Evolutionary conservation across 2,329 filamentous ascomycete species (phyloP), one percentile per base, ranked within the genome.

Genomic region (Sclerotinia minor): DNA sequence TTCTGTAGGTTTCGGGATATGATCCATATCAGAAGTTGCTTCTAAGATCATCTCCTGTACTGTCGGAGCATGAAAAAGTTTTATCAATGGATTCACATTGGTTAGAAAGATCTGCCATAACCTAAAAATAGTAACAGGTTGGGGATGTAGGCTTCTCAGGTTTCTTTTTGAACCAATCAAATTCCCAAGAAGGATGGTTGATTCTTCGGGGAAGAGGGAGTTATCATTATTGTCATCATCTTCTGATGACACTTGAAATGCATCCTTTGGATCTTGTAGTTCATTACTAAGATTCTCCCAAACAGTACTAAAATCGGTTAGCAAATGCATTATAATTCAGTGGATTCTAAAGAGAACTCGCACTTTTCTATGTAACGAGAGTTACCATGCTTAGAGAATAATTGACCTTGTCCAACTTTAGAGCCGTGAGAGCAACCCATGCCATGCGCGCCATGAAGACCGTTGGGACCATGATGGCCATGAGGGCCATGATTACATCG

Each of bases 71-170:
- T 92, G 89, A 0, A 86, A 88, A 68, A 91, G 81, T 73, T 91
- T 91, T 52, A 91, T 80, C 21, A 92, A 76, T 0, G 89, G 88
- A 72, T 92, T 87, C 71, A 91, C 85, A 73, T 90, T 90, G 69
- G 86, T 84, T 52, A 91, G 81, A 74, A 89, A 92, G 19, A 86
- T 83, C 76, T 91, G 88, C 89, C 89, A 92, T 35, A 89, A 79
- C 72, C 86, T 83, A 68, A 89, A 84, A 63, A 88, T 87, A 69
- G 87, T 84, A 24, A 87, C 83, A 29, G 83, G 79, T 2, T 82
- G 77, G 9, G 87, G 87, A 73, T 90, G 88, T 0, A 87, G 70
- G 0, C 78, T 75, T 2, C 79, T 78, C 0, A 88, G 74, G 69
- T 83, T 79, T 32, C 82, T 72, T 2, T 73, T 54, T 9, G 69